Conservation (phyloP, 148 eudicot genomes). For the Camellia lanceoleosa region DNA sequence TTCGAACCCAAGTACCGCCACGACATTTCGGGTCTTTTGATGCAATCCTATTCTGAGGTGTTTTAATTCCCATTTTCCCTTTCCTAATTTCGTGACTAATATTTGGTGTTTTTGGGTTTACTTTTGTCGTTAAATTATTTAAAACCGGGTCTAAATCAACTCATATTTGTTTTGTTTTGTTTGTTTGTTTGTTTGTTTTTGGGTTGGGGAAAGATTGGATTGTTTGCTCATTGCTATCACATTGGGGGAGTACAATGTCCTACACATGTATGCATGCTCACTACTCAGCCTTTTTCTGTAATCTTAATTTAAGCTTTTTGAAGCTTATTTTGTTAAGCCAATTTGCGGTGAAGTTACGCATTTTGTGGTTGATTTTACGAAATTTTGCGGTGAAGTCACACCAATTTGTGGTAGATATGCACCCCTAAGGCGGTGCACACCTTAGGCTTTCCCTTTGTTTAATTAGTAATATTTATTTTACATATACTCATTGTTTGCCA, state of each 20-base stretch:
- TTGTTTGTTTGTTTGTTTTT: neutral
- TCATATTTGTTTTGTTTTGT: neutral
- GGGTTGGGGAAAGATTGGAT: constrained; percentile 40
- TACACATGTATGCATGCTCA: constrained; percentile 49
- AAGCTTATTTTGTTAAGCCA: neutral
- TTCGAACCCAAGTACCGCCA: constrained; percentile 54
- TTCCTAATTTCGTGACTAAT: neutral
- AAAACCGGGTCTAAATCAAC: neutral
- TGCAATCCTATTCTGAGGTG: constrained; percentile 75
- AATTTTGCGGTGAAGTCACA: too few species aligned
- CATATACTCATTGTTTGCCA: neutral
- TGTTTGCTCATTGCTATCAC: constrained; percentile 62
- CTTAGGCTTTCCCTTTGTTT: neutral
- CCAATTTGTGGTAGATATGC: too few species aligned
- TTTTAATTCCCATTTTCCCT: neutral
- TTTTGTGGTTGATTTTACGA: too few species aligned
- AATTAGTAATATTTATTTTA: neutral
- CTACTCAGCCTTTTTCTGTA: neutral
- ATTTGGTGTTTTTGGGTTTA: neutral
- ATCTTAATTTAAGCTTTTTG: neutral
- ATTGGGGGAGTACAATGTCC: constrained; percentile 45
- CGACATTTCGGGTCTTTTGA: constrained; percentile 40
- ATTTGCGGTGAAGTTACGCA: too few species aligned
- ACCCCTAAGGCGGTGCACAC: too few species aligned
- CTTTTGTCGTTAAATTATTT: neutral